Evolutionary conservation across 2,329 filamentous ascomycete genomes (phyloP), one percentile per base, ranked within the genome.

Genomic region (Corinectria fuckeliana): DNA sequence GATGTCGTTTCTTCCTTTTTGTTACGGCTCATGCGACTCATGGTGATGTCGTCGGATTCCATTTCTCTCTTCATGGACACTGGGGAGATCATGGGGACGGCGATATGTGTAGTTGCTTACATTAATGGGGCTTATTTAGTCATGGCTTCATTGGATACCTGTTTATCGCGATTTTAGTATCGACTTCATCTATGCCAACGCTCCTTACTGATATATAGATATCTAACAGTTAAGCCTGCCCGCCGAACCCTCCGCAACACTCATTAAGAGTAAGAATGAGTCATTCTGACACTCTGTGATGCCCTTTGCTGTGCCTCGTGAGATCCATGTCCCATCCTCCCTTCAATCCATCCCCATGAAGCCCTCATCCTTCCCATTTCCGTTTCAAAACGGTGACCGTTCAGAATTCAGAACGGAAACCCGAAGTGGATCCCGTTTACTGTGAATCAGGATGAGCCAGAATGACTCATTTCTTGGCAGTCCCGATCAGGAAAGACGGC

Each of bases 401-500:
- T n/a, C n/a, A n/a, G n/a, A n/a, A n/a, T n/a, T n/a, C n/a, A n/a
- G n/a, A n/a, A n/a, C n/a, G n/a, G n/a, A n/a, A n/a, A n/a, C 10
- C n/a, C 8, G 39, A 25, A 14, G 56, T 54, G 56, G 56, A 11
- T 9, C 36, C 11, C 50, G 32, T 36, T 54, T 42, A 47, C 41
- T 36, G 36, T 53, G 54, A 68, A 47, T 56, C 62, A 66, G 57
- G 23, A 66, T 74, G 72, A 74, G 65, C 66, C 58, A 73, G 61
- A 73, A 72, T 75, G 73, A 75, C 54, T 74, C 73, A 75, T 74
- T 69, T 56, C 44, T 56, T 30, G 42, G 14, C 32, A 41, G 49
- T 61, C 64, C 68, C 34, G 60, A 41, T 63, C 60, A 26, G 39
- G 66, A 61, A 64, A 56, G 16, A 13, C 21, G 23, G 23, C 30